phyloP scores from a whole-genome alignment of 2,329 filamentous ascomycete species.

The Corynespora cassiicola region DNA sequence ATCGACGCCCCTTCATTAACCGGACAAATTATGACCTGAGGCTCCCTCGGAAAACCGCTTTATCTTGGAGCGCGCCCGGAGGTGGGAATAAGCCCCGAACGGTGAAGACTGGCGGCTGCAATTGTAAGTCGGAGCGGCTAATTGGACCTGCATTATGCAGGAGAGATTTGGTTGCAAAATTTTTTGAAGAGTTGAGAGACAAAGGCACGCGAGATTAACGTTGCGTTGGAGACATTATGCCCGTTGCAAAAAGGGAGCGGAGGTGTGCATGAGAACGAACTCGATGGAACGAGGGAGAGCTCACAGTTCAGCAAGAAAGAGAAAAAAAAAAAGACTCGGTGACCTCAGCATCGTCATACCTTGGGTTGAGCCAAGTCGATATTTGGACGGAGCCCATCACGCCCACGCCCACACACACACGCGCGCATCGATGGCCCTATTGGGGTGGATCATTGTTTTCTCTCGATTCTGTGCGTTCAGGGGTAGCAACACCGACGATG shows the following conservation, averaged over 20 bases:
- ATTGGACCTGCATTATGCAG: slow-evolving; percentile 5
- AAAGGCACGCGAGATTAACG: background rate
- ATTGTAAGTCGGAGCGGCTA: slow-evolving; percentile 2
- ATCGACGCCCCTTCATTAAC: slow-evolving; percentile 6
- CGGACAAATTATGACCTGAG: slow-evolving; percentile 3
- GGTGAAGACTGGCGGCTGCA: background rate
- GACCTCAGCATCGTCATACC: too few species aligned
- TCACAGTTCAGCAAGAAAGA: too few species aligned
- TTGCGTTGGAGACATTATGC: slow-evolving; percentile 5
- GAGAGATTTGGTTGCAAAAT: background rate
- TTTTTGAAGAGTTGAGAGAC: background rate
- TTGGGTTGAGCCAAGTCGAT: too few species aligned
- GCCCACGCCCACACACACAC: too few species aligned
- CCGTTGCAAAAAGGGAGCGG: slow-evolving; percentile 7
- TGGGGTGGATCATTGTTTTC: too few species aligned
- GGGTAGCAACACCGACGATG: too few species aligned
- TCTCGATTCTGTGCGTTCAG: too few species aligned
- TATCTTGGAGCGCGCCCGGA: background rate
- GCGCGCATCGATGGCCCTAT: too few species aligned
- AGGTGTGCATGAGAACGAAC: too few species aligned
- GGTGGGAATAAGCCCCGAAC: background rate
- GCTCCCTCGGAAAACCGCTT: background rate
- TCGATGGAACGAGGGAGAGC: too few species aligned
- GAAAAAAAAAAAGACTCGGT: too few species aligned
- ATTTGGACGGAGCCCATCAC: too few species aligned